Evolutionary conservation across 2,329 filamentous ascomycete genomes (phyloP), one percentile per base, ranked within the genome.

Genomic region (Colletotrichum sp.): DNA sequence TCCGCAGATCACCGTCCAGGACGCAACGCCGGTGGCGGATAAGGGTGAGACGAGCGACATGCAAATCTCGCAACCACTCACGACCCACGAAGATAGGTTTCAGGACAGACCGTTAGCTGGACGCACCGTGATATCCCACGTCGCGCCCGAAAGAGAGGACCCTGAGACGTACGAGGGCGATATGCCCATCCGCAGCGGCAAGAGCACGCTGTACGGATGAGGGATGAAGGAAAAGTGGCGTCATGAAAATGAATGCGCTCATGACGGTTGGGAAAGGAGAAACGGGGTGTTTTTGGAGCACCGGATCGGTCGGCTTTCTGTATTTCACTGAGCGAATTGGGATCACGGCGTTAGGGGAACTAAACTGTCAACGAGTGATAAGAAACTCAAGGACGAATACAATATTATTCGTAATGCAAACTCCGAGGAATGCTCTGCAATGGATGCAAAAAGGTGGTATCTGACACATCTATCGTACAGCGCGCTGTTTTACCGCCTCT

Each of bases 181-280:
- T 3, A 78, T 82, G n/a, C 82, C 84, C 4, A 79, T 86, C 19
- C 75, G 76, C 5, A 85, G 83, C 5, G 84, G 85, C 29, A 84
- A 85, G 76, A 85, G 82, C 68, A 78, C 78, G 2, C 75, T 87
- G 0, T 86, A 84, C 44, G 85, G 84, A n/a, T 82, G 66, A 80
- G n/a, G n/a, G n/a, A n/a, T n/a, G n/a, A n/a, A n/a, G n/a, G 39
- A 12, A 29, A 29, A 27, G 8, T 11, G 16, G 19, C 5, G 34
- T 30, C 67, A 61, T 1, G 30, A 69, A 6, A 5, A n/a, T 12
- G 64, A 11, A 69, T 27, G 36, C n/a, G n/a, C n/a, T 29, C n/a
- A 63, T n/a, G n/a, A 25, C 25, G 25, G 25, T 25, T 25, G 25
- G 25, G 25, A 25, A 25, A n/a, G n/a, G n/a, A n/a, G n/a, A n/a